Evolutionary conservation across 495 filamentous ascomycete genomes (phyloP).

Genomic region (Neurospora sp.): DNA sequence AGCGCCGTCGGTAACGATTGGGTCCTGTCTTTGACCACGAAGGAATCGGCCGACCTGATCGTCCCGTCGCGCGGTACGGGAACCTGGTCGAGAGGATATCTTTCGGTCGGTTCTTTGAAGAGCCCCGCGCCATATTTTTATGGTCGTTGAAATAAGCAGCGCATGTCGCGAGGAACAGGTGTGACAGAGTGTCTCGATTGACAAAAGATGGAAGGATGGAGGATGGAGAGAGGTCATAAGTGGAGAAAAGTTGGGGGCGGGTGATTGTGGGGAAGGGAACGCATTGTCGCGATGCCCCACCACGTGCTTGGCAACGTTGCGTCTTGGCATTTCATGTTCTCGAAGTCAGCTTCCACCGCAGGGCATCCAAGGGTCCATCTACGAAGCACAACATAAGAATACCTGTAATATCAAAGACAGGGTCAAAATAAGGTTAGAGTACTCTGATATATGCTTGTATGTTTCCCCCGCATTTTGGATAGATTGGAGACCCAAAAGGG

Average conservation of each 20-base stretch:
- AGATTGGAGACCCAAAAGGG: no score
- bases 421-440: no score
- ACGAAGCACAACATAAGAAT: background rate
- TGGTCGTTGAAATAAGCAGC: background rate
- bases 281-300: background rate
- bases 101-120: background rate
- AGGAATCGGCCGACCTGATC: background rate
- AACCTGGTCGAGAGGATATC: background rate
- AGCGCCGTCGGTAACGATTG: background rate
- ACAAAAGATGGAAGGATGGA: background rate
- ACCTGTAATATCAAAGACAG: background rate
- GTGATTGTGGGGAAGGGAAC: background rate
- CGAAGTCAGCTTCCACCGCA: background rate
- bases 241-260: background rate
- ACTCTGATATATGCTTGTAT: background rate
- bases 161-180: background rate
- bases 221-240: background rate
- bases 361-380: background rate
- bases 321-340: background rate
- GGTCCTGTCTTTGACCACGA: background rate
- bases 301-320: constrained; percentile 2
- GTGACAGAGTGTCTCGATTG: background rate
- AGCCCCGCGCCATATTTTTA: background rate
- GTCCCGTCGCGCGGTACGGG: background rate
- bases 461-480: background rate